Conservation (phyloP, 2,329 filamentous ascomycete species). For the Pseudogymnoascus sp. region DNA sequence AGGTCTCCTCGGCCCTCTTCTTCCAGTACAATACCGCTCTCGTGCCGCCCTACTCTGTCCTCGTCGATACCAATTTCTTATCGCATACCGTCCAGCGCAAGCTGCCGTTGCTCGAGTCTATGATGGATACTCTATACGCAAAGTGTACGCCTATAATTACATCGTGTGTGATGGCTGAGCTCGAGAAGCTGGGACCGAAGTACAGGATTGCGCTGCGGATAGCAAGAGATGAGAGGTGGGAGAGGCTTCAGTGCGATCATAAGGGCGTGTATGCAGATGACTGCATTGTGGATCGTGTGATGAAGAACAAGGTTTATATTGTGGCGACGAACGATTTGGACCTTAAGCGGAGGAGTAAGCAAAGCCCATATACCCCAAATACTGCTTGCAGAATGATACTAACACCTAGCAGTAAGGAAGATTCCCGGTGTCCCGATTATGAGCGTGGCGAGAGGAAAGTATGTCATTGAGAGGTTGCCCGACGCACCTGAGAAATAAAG, state of each 20-base stretch:
- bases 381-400: not conserved
- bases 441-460: constrained; percentile 81
- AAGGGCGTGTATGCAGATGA: constrained; percentile 81
- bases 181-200: constrained; percentile 80
- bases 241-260: constrained; percentile 77
- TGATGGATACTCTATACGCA: constrained; percentile 89
- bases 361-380: not conserved
- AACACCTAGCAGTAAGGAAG: constrained; percentile 41
- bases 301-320: constrained; percentile 67
- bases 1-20: constrained; percentile 78
- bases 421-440: constrained; percentile 64
- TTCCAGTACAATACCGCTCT: constrained; percentile 84
- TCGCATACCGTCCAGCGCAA: constrained; percentile 85
- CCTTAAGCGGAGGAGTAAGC: constrained; percentile 58
- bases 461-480: constrained; percentile 86
- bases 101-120: constrained; percentile 74
- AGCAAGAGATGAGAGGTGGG: constrained; percentile 79
- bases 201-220: constrained; percentile 78
- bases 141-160: constrained; percentile 84
- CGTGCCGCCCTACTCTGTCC: constrained; percentile 65
- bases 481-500: constrained; percentile 60
- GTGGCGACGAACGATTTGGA: constrained; percentile 69
- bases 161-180: constrained; percentile 68
- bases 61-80: constrained; percentile 82
- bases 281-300: constrained; percentile 64